A percentile compares a stretch with the other conserved stretches of the same genome.
Conservation (phyloP, 1,284 basidiomycete species). For the Mycena sp. region DNA sequence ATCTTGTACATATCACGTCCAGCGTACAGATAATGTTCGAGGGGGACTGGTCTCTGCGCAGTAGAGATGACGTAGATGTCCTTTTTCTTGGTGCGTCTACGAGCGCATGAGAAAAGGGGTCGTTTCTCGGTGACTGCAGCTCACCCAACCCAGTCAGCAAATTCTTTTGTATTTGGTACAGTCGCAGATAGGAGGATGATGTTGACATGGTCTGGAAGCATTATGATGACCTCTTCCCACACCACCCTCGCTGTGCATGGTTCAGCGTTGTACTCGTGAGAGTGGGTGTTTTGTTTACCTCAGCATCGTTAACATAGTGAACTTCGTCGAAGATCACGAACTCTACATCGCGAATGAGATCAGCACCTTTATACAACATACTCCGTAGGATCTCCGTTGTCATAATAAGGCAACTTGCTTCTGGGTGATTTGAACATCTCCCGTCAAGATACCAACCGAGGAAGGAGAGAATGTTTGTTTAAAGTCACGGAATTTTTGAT, state of each 20-base stretch:
- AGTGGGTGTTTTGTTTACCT: constrained; percentile 63
- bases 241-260: constrained; percentile 89
- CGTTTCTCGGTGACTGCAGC: too few relatives aligned
- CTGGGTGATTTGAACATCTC: constrained; percentile 99
- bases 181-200: constrained; percentile 98
- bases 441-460: constrained; percentile 96
- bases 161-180: constrained; percentile 98
- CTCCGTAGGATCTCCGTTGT: constrained; percentile 99
- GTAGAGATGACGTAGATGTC: constrained; percentile 99
- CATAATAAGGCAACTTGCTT: constrained; percentile 97
- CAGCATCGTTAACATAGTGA: constrained; percentile 99
- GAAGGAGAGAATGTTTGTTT: constrained; percentile 94
- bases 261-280: constrained; percentile 11
- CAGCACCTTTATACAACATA: constrained; percentile 99
- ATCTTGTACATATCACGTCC: constrained; percentile 94
- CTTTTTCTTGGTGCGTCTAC: constrained; percentile 97
- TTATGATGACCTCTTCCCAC: constrained; percentile 99
- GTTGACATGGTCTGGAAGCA: constrained; percentile 96
- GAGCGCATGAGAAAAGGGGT: too few relatives aligned
- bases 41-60: constrained; percentile 93
- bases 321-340: constrained; percentile 99
- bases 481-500: constrained; percentile 99
- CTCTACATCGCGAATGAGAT: constrained; percentile 98
- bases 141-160: constrained; percentile 99
- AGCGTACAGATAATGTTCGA: constrained; percentile 97